Evolutionary conservation across 2,329 filamentous ascomycete genomes (phyloP), one percentile per base, ranked within the genome.

Genomic region (Trichophyton verrucosum): DNA sequence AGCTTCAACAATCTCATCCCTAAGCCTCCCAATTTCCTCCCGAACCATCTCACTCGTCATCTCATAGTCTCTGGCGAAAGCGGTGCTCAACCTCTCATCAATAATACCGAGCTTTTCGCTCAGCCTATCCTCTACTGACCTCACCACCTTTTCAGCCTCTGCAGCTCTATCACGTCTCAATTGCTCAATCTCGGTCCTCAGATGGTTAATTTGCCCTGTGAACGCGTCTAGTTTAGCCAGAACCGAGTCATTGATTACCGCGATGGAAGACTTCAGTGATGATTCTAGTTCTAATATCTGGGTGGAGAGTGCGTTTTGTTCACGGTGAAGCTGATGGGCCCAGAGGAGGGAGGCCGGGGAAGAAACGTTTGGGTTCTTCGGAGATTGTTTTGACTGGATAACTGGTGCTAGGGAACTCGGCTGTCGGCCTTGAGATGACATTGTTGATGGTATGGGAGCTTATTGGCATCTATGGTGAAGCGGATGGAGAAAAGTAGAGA

Each of bases 271-370:
- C 7, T 17, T 38, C 3, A 64, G 61, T 57, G 55, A 64, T 24
- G 24, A 15, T 33, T 68, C 66, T 2, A 70, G 59, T 40, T 56
- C 63, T 6, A 68, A 64, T 53, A 74, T 62, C 27, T 68, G 66
- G 11, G 68, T 62, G 17, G 68, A 63, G 7, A 74, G 67, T 30
- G 68, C 66, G 49, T 69, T 66, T 61, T 74, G 70, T 61, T 74
- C 71, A 20, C 72, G 72, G 17, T 70, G 71, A n/a, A 75, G 66
- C 59, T 75, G 68, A 63, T 74, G 69, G 4, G 70, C 72, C 73
- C 73, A 75, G 58, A 75, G 71, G 22, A 75, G 66, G 6, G 70
- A 66, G 13, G 49, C 44, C 2, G 61, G 65, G 27, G 15, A 66
- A 27, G 60, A n/a, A 17, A 60, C 53, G 42, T 44, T 59, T n/a